phyloP scores from a whole-genome alignment of 2,329 filamentous ascomycete species.

The Sporothrix humicola region DNA sequence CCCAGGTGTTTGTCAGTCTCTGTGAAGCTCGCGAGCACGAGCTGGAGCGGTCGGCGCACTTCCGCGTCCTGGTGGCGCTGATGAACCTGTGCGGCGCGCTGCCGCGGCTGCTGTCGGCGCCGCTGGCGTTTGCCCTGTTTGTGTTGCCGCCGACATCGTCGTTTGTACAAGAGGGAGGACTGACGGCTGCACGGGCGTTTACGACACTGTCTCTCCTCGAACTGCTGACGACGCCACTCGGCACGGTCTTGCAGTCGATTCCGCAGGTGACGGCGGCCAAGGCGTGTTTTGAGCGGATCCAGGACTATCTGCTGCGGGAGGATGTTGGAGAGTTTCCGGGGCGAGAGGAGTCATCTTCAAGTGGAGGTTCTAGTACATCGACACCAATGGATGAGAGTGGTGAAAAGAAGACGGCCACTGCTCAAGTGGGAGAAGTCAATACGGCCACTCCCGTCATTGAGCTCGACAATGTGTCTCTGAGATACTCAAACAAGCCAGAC shows the following conservation, averaged over 20 bases:
- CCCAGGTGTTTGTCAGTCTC: no score
- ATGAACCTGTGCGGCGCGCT: slow-evolving; percentile 22
- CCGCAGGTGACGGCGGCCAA: slow-evolving; percentile 1
- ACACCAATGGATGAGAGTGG: not conserved
- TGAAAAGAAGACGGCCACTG: not conserved
- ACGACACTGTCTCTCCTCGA: slow-evolving; percentile 19
- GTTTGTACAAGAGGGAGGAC: not conserved
- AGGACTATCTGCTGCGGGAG: slow-evolving; percentile 42
- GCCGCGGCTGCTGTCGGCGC: not conserved
- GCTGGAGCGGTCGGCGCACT: slow-evolving; percentile 19
- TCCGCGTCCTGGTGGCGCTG: not conserved
- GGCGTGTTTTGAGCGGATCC: slow-evolving; percentile 46
- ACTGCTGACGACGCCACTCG: slow-evolving; percentile 16
- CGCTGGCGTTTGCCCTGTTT: slow-evolving; percentile 15
- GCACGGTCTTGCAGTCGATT: slow-evolving; percentile 12
- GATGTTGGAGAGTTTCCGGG: not conserved
- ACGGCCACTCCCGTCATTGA: not conserved
- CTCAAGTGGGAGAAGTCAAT: not conserved
- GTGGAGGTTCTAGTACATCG: not conserved
- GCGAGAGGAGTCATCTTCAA: not conserved
- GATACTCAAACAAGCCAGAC: not conserved
- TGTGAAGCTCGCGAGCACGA: not conserved
- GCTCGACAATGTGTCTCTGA: not conserved
- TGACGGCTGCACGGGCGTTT: not conserved
- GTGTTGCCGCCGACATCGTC: not conserved